Evolutionary conservation across 2,329 filamentous ascomycete species (phyloP), one percentile per base, ranked within the genome.

Genomic region (Penicillium sp.): DNA sequence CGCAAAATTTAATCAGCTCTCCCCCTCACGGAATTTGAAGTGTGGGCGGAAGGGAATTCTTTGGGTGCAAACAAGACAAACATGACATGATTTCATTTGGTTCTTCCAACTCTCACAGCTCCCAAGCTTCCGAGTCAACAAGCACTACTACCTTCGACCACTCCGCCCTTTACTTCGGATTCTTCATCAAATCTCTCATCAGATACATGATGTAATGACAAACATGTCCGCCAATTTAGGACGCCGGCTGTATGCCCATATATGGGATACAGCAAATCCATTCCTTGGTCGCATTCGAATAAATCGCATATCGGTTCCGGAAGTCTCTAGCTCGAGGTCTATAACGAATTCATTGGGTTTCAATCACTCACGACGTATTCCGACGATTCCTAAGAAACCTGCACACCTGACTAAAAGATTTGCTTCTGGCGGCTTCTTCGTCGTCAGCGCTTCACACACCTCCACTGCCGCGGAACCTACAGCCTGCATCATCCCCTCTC

Each of bases 391-490:
- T 10, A 59, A 46, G 19, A 65, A 60, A 50, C 59, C 65, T 22
- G 65, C 67, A 48, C 72, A 76, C 61, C 68, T 76, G 19, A 75
- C 74, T 10, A 75, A 73, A 50, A 78, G 76, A 59, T 79, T 80
- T 60, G 76, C 78, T 29, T 81, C 79, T 1, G 77, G 80, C 19
- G 76, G 80, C 5, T 68, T 81, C 30, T 67, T 82, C 22, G 73
- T 82, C 13, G 63, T 80, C 41, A 75, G 78, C 14, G 66, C 62
- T 5, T 69, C 65, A 22, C 64, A 68, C 18, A 66, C 57, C 29
- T 67, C 64, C 10, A 48, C 64, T 31, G 64, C 64, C 14, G 65
- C 66, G 19, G 69, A 70, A 54, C 60, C 61, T 25, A 62, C 66
- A 49, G 59, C 63, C 25, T 69, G 67, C 53, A 62, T 64, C 14